Conservation (phyloP, 2,329 filamentous ascomycete species). For the Alternaria gaisen region DNA sequence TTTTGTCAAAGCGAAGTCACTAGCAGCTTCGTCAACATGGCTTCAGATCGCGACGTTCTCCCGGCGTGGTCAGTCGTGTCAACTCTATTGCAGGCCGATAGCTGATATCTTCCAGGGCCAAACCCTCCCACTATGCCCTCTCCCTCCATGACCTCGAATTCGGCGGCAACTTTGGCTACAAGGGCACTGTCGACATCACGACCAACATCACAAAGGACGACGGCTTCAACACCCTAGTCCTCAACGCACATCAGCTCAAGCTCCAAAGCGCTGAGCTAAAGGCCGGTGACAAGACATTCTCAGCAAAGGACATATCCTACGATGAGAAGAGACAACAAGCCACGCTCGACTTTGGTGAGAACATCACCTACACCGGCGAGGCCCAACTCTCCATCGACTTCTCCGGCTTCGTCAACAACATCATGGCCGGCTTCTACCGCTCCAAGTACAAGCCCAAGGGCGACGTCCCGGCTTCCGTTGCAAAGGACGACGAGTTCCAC, state of each 20-base stretch:
- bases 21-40: constrained; percentile 52
- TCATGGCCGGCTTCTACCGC: constrained; percentile 91
- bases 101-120: constrained; percentile 64
- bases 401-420: constrained; percentile 82
- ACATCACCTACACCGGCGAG: constrained; percentile 73
- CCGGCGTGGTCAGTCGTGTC: constrained; percentile 51
- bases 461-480: constrained; percentile 77
- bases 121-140: constrained; percentile 85
- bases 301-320: constrained; percentile 76
- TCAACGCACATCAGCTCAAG: constrained; percentile 88
- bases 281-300: constrained; percentile 63
- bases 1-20: constrained; percentile 45
- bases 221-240: constrained; percentile 74
- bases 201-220: constrained; percentile 72
- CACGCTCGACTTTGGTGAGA: constrained; percentile 77
- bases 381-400: constrained; percentile 76
- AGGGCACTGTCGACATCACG: constrained; percentile 84
- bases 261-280: constrained; percentile 72
- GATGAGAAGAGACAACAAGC: constrained; percentile 85
- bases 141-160: constrained; percentile 81
- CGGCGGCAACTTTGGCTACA: constrained; percentile 78
- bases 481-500: constrained; percentile 71
- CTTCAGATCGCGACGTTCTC: constrained; percentile 58
- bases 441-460: constrained; percentile 89
- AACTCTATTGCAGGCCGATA: not conserved